A percentile compares a stretch with the other conserved stretches of the same genome.
Conservation (phyloP, 106 monocot genomes). For the Triglochin maritima region DNA sequence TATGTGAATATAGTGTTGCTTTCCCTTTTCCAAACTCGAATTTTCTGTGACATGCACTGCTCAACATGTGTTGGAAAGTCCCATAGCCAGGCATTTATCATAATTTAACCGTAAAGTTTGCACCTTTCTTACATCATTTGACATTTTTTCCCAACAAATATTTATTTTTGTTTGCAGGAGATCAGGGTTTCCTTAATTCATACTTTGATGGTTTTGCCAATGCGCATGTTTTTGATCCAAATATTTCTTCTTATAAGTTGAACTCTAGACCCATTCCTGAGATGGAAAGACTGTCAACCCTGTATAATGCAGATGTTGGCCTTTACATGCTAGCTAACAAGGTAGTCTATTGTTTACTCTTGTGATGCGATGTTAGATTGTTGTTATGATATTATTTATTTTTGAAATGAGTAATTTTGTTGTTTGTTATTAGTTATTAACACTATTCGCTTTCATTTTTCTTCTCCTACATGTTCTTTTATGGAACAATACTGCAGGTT, state of each 20-base stretch:
- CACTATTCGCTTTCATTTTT: not conserved
- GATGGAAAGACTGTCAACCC: constrained; percentile 80
- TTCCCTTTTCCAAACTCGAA: no score
- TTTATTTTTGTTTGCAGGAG: constrained; percentile 39
- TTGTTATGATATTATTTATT: not conserved
- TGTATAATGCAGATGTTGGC: constrained; percentile 99
- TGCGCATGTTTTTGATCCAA: constrained; percentile 83
- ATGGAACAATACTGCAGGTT: not conserved
- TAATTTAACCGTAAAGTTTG: no score
- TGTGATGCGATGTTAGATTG: not conserved
- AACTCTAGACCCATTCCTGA: constrained; percentile 44
- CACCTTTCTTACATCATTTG: no score
- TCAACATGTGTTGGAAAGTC: no score
- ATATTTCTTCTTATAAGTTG: constrained; percentile 26
- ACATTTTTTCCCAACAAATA: not conserved
- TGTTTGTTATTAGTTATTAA: no score
- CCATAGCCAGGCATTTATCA: no score
- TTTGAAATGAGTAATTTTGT: not conserved
- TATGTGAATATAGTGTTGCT: no score
- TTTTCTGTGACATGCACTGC: no score
- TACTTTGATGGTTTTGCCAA: constrained; percentile 84
- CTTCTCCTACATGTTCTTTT: not conserved
- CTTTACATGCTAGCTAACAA: constrained; percentile 99
- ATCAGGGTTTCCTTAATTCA: constrained; percentile 98
- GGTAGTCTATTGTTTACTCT: constrained; percentile 20